A percentile compares a stretch with the other conserved stretches of the same genome.
phyloP scores from a whole-genome alignment of 139 green algal species.

The Zygnema cylindricum region DNA sequence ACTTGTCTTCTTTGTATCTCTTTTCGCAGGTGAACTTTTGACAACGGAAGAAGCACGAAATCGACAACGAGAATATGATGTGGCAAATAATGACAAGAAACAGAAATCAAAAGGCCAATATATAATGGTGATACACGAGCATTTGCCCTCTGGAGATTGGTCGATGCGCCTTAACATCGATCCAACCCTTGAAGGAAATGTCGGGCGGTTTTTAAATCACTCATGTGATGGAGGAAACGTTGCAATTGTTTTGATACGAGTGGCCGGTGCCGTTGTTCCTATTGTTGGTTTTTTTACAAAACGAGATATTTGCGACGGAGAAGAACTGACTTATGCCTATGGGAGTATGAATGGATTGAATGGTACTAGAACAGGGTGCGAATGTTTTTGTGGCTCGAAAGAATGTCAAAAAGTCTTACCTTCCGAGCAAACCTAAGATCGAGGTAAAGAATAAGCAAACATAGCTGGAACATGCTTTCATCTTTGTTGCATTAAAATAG shows the following conservation, averaged over 20 bases:
- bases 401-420: background rate
- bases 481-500: too few species aligned
- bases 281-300: constrained; percentile 13
- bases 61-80: background rate
- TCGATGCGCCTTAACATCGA: constrained; percentile 60
- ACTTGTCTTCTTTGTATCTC: background rate
- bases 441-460: background rate
- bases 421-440: background rate
- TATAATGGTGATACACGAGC: constrained; percentile 24
- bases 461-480: too few species aligned
- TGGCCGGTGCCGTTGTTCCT: background rate
- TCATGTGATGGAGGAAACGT: constrained; percentile 64
- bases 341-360: background rate
- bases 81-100: background rate
- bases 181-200: constrained; percentile 65
- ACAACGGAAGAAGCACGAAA: constrained; percentile 3
- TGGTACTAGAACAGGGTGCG: background rate
- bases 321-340: constrained; percentile 34
- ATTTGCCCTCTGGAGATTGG: background rate
- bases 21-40: constrained; percentile 17
- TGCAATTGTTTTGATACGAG: background rate
- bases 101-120: background rate
- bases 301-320: background rate
- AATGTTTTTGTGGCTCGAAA: background rate
- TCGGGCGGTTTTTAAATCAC: constrained; percentile 76